phyloP scores from a whole-genome alignment of 257 asterid genomes.

The Jaltomata sinuosa region DNA sequence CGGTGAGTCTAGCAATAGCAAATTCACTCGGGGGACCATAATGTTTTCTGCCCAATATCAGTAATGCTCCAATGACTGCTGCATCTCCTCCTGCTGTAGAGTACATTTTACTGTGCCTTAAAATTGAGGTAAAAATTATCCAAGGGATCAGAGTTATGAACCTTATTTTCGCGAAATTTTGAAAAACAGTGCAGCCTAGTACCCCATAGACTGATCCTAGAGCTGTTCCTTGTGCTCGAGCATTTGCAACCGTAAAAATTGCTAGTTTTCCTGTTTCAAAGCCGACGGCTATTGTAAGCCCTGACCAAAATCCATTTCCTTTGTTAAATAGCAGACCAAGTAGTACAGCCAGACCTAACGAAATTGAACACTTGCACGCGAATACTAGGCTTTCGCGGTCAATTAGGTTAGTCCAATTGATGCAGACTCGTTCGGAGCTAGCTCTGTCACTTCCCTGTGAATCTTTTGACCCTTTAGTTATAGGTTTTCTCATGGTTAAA shows the following conservation, averaged over 20 bases:
- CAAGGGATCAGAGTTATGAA: conserved; percentile 46
- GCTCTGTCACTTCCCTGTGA: not conserved
- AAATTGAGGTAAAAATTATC: conserved; percentile 15
- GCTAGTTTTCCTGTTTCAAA: conserved; percentile 43
- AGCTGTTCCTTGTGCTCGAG: conserved; percentile 68
- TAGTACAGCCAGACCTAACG: conserved; percentile 48
- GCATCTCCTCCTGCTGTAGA: conserved; percentile 44
- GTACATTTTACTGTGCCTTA: conserved; percentile 38
- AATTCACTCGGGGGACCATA: conserved; percentile 46
- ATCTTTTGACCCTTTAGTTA: not conserved
- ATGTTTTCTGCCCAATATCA: conserved; percentile 46
- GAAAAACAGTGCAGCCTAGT: conserved; percentile 38
- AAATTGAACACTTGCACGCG: conserved; percentile 48
- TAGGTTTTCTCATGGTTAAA: not conserved
- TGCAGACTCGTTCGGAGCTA: not conserved
- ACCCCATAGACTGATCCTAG: conserved; percentile 56
- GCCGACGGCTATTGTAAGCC: conserved; percentile 54
- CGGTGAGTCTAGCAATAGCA: conserved; percentile 45
- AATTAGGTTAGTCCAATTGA: conserved; percentile 11
- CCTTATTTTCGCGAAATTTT: conserved; percentile 2
- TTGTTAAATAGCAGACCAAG: conserved; percentile 34
- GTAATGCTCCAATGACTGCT: conserved; percentile 52
- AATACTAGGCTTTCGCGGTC: conserved; percentile 22
- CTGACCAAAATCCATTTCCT: conserved; percentile 56
- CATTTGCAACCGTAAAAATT: conserved; percentile 44